A percentile compares a stretch with the other conserved stretches of the same genome.
These are phyloP conservation scores for Lachnellula cervina DNA, from an alignment of 2,329 filamentous ascomycete genomes.

Conservation along the genomic window DNA sequence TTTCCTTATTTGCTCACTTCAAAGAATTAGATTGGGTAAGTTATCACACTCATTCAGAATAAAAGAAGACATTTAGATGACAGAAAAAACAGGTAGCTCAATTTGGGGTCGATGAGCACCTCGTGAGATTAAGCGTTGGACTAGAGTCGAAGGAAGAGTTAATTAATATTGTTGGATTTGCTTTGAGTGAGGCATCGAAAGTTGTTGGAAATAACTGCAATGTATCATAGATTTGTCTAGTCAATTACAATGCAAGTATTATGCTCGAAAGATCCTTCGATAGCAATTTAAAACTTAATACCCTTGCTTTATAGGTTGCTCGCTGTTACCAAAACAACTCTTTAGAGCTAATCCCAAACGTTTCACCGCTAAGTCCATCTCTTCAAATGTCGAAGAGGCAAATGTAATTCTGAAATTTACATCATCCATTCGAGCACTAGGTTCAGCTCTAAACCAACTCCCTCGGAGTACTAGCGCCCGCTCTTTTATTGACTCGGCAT, in stretches of 20 bases:
- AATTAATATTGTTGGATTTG: background rate
- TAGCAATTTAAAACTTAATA: no score
- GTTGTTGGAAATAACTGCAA: background rate
- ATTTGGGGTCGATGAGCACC: conserved; percentile 13
- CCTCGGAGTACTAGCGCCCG: background rate
- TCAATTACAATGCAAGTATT: no score
- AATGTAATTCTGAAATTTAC: background rate
- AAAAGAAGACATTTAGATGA: background rate
- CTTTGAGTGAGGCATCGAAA: background rate
- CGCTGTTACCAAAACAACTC: background rate
- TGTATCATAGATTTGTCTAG: background rate
- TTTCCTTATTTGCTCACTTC: conserved; percentile 23
- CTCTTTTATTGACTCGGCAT: background rate
- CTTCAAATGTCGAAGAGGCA: background rate
- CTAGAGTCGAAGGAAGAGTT: conserved; percentile 6
- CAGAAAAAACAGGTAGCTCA: conserved; percentile 1
- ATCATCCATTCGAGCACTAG: background rate
- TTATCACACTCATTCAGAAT: background rate
- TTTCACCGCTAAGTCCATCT: background rate
- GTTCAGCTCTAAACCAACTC: background rate
- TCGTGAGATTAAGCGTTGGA: conserved; percentile 18
- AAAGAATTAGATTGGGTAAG: conserved; percentile 11
- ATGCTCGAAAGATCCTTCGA: no score
- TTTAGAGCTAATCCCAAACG: background rate
- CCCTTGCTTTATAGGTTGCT: background rate